phyloP scores from a whole-genome alignment of 2,329 filamentous ascomycete genomes.

The Ilyonectria destructans region DNA sequence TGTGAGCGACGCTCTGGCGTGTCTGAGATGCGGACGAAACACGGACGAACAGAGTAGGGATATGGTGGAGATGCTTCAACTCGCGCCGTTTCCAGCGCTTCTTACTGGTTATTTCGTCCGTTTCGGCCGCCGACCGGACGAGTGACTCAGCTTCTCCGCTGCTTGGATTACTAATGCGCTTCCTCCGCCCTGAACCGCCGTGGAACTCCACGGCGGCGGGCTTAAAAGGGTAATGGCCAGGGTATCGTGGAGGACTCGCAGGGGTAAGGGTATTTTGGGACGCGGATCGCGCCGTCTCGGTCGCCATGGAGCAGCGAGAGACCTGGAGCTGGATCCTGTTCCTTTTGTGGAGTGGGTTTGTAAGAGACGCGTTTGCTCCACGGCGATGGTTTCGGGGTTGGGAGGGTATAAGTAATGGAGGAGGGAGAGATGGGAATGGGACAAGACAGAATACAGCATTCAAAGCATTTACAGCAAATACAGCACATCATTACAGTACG shows the following conservation, averaged over 20 bases:
- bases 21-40: constrained; percentile 33
- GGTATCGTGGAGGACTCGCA: neutral
- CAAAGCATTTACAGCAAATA: constrained; percentile 7
- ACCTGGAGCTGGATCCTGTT: neutral
- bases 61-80: neutral
- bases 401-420: constrained; percentile 13
- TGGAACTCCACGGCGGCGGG: constrained; percentile 24
- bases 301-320: neutral
- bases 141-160: constrained; percentile 26
- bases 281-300: neutral
- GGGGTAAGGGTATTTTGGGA: no score
- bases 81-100: neutral
- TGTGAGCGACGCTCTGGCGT: neutral
- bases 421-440: neutral
- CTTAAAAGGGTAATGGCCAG: constrained; percentile 3
- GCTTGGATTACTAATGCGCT: constrained; percentile 32
- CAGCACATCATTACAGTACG: neutral
- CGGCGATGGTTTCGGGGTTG: constrained; percentile 5
- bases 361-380: constrained; percentile 1
- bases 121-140: constrained; percentile 39
- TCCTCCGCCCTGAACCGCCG: constrained; percentile 27
- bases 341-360: neutral
- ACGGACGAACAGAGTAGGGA: constrained; percentile 28
- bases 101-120: constrained; percentile 32
- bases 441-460: constrained; percentile 8